phyloP scores from a whole-genome alignment of 495 filamentous ascomycete genomes.

The Aspergillus haitiensis region DNA sequence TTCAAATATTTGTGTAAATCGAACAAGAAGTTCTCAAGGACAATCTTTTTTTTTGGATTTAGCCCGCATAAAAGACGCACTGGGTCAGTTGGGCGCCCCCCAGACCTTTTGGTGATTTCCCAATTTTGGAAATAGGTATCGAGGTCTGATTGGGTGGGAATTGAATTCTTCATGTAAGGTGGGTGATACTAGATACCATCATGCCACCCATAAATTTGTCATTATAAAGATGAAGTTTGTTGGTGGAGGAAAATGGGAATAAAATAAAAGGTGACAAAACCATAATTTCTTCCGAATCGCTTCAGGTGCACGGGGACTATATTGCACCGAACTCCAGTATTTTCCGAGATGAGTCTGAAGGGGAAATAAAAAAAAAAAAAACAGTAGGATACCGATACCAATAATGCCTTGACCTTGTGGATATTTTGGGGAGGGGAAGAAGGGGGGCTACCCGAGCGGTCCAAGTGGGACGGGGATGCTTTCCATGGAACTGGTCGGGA shows the following conservation, averaged over 20 bases:
- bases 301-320: conserved; percentile 2
- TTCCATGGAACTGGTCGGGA: not conserved
- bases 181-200: conserved; percentile 17
- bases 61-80: conserved; percentile 11
- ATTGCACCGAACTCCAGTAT: conserved; percentile 8
- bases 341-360: not conserved
- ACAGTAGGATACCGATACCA: too few species aligned
- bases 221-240: not conserved
- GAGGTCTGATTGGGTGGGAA: conserved; percentile 10
- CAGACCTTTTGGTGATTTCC: conserved; percentile 5
- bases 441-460: not conserved
- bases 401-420: not conserved
- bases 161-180: conserved; percentile 20
- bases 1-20: conserved; percentile 6
- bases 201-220: conserved; percentile 12
- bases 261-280: too few species aligned
- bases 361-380: too few species aligned
- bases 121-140: conserved; percentile 14
- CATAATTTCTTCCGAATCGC: not conserved
- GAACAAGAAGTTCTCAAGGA: not conserved
- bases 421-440: not conserved
- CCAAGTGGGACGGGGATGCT: not conserved
- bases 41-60: conserved; percentile 4
- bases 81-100: conserved; percentile 19
- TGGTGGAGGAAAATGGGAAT: too few species aligned